These are phyloP conservation scores for Podaxis sp. DNA, from an alignment of 768 basidiomycete species.

Conservation along the genomic window DNA sequence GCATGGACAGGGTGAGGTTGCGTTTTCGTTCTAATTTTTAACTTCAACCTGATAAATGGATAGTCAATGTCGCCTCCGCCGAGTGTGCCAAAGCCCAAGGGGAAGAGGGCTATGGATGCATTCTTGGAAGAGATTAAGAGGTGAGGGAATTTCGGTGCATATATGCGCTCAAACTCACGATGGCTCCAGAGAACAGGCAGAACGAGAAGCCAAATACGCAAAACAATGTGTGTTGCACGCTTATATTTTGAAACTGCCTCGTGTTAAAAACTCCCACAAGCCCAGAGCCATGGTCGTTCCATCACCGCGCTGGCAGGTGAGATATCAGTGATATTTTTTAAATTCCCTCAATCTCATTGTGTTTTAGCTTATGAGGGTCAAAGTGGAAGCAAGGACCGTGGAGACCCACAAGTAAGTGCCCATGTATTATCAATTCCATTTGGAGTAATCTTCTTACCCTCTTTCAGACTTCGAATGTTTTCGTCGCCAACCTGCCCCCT, in stretches of 20 bases:
- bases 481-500: constrained; percentile 89
- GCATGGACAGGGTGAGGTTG: constrained; percentile 20
- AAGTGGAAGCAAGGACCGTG: constrained; percentile 86
- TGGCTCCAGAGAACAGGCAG: constrained; percentile 80
- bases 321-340: not conserved
- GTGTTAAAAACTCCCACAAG: not conserved
- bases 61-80: constrained; percentile 63
- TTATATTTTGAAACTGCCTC: not conserved
- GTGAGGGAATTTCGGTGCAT: constrained; percentile 35
- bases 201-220: constrained; percentile 82
- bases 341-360: not conserved
- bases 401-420: constrained; percentile 77
- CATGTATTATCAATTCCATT: not conserved
- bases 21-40: not conserved
- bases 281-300: constrained; percentile 61
- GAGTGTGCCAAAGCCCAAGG: constrained; percentile 71
- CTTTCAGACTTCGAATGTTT: constrained; percentile 88
- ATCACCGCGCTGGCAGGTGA: constrained; percentile 80
- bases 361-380: constrained; percentile 78
- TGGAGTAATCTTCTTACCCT: not conserved
- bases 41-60: constrained; percentile 8
- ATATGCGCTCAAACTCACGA: constrained; percentile 1
- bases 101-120: constrained; percentile 93
- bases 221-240: constrained; percentile 51
- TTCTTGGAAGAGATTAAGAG: constrained; percentile 97